Evolutionary conservation across 1,284 basidiomycete species (phyloP).

Genomic region (Coriolopsis trogii): DNA sequence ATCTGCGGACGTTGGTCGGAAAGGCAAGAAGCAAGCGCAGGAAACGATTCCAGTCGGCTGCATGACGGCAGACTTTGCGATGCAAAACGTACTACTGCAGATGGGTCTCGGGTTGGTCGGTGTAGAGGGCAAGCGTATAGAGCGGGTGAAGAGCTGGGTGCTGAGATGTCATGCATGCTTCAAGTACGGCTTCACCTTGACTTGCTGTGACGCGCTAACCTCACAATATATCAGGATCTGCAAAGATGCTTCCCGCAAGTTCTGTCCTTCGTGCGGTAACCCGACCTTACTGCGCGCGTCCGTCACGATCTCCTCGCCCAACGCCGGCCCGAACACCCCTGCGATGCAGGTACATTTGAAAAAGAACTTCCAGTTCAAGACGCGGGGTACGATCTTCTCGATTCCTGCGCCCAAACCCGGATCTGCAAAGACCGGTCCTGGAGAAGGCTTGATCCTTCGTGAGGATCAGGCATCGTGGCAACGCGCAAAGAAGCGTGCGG

Average conservation of each 20-base stretch:
- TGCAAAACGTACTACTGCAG: conserved; percentile 97
- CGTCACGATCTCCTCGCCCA: conserved; percentile 79
- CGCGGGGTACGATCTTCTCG: conserved; percentile 91
- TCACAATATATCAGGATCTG: conserved; percentile 71
- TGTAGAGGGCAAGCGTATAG: conserved; percentile 88
- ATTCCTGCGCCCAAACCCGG: conserved; percentile 93
- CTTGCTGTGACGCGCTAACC: not conserved
- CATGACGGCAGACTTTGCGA: conserved; percentile 99
- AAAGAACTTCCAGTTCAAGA: conserved; percentile 92
- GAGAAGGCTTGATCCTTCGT: conserved; percentile 82
- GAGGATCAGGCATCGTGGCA: conserved; percentile 91
- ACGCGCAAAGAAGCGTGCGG: conserved; percentile 77
- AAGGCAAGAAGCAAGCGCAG: conserved; percentile 40
- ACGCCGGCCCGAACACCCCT: conserved; percentile 58
- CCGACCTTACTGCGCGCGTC: conserved; percentile 90
- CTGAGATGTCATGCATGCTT: conserved; percentile 98
- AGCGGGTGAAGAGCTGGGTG: conserved; percentile 94
- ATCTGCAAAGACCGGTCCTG: conserved; percentile 80
- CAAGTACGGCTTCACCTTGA: conserved; percentile 67
- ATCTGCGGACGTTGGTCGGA: conserved; percentile 38
- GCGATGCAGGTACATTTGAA: conserved; percentile 88
- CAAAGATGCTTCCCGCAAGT: conserved; percentile 93
- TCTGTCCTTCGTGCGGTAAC: conserved; percentile 98
- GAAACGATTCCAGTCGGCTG: conserved; percentile 73
- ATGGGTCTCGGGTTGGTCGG: conserved; percentile 95